Conservation (phyloP, 2,329 filamentous ascomycete species). For the Hypoxylon sp. region DNA sequence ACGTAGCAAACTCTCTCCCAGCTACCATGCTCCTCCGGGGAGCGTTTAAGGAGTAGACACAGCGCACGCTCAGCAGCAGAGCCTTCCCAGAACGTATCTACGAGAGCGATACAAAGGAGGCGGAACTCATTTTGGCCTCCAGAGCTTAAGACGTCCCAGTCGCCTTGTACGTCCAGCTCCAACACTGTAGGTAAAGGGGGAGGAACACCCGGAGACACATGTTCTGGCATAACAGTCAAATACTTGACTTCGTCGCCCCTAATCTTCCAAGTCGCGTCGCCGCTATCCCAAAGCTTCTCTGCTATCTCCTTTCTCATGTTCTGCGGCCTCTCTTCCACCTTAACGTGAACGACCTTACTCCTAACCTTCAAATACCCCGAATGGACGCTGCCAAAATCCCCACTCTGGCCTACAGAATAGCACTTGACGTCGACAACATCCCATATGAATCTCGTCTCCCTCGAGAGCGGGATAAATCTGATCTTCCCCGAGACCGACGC, state of each 20-base stretch:
- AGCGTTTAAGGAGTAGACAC: constrained; percentile 18
- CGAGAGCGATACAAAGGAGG: constrained; percentile 11
- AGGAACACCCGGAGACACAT: background rate
- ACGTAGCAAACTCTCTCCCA: constrained; percentile 23
- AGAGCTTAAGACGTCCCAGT: constrained; percentile 15
- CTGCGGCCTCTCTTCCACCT: constrained; percentile 19
- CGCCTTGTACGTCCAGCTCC: constrained; percentile 19
- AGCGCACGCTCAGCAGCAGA: constrained; percentile 5
- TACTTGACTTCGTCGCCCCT: constrained; percentile 9
- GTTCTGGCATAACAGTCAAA: constrained; percentile 11
- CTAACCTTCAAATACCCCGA: constrained; percentile 9
- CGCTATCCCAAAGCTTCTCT: constrained; percentile 11
- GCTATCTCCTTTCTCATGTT: constrained; percentile 19
- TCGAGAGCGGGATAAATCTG: constrained; percentile 10
- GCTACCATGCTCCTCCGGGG: background rate
- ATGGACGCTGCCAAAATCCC: constrained; percentile 8
- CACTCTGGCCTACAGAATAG: background rate
- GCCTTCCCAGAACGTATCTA: constrained; percentile 12
- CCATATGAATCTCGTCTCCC: constrained; percentile 15
- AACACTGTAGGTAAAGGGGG: constrained; percentile 9
- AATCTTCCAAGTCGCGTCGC: constrained; percentile 6
- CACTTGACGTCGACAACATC: constrained; percentile 4
- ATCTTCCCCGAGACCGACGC: constrained; percentile 15
- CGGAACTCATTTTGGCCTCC: background rate
- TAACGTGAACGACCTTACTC: constrained; percentile 2